Evolutionary conservation across 371 early-diverging fungal species (phyloP).

Genomic region (Syncephalastrum racemosum): DNA sequence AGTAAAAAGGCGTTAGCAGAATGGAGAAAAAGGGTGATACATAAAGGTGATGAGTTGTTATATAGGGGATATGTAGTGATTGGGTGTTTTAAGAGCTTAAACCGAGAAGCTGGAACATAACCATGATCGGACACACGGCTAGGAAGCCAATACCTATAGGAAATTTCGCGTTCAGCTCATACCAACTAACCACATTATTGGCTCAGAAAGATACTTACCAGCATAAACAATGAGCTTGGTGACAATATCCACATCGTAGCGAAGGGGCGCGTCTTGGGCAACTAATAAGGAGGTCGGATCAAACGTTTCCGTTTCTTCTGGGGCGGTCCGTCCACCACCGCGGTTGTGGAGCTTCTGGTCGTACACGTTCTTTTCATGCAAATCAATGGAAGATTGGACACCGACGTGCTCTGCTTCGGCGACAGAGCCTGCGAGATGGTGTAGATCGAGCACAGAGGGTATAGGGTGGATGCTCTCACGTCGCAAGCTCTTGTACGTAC

Average conservation of each 20-base stretch:
- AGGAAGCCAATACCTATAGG: slow-evolving; percentile 54
- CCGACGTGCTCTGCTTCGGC: slow-evolving; percentile 53
- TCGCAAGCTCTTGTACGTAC: slow-evolving; percentile 58
- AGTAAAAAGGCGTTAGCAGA: neutral
- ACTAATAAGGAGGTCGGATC: slow-evolving; percentile 40
- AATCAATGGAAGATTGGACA: slow-evolving; percentile 56
- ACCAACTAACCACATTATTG: too few relatives aligned
- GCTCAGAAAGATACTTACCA: slow-evolving; percentile 24
- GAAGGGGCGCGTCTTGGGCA: slow-evolving; percentile 53
- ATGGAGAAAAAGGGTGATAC: neutral
- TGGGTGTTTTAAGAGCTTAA: slow-evolving; percentile 11
- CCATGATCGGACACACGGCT: slow-evolving; percentile 50
- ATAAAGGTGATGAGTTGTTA: neutral
- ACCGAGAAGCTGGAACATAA: slow-evolving; percentile 40
- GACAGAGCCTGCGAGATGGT: slow-evolving; percentile 44
- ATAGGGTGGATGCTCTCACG: slow-evolving; percentile 61
- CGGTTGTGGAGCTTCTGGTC: slow-evolving; percentile 40
- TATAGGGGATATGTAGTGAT: slow-evolving; percentile 3
- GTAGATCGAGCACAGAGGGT: slow-evolving; percentile 64
- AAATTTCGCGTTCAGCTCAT: neutral
- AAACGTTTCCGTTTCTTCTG: slow-evolving; percentile 21
- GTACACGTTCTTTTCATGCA: slow-evolving; percentile 49
- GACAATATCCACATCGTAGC: slow-evolving; percentile 71
- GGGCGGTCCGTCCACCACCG: slow-evolving; percentile 15
- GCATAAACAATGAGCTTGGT: slow-evolving; percentile 70